Percentiles rank a stretch among this genome's conserved stretches.
These are phyloP conservation scores for Thielaviopsis populi DNA, from an alignment of 2,329 filamentous ascomycete genomes.

Conservation along the genomic window DNA sequence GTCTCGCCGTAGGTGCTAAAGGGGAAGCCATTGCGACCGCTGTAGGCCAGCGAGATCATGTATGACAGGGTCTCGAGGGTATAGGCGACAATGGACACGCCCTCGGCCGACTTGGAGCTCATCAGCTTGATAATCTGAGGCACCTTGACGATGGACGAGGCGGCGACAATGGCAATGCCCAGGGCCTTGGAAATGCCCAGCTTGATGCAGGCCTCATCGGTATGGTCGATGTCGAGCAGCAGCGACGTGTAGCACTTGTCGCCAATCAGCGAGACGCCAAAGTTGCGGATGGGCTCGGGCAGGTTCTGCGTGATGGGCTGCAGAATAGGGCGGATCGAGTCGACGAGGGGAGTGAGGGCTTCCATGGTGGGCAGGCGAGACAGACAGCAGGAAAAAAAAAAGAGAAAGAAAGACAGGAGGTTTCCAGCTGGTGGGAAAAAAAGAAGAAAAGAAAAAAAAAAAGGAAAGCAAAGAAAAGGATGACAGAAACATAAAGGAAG, in stretches of 20 bases:
- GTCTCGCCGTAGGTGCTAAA: conserved; percentile 97
- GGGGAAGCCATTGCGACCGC: conserved; percentile 76
- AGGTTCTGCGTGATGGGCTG: conserved; percentile 58
- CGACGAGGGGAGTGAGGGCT: conserved; percentile 33
- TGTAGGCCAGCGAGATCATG: conserved; percentile 84
- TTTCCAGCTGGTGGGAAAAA: neutral
- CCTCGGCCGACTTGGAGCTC: conserved; percentile 61
- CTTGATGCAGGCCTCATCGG: conserved; percentile 66
- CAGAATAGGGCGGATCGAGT: conserved; percentile 44
- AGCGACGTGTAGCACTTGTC: conserved; percentile 71
- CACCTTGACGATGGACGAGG: conserved; percentile 84
- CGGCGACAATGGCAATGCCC: conserved; percentile 82
- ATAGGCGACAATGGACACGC: conserved; percentile 81
- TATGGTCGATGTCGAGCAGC: conserved; percentile 68
- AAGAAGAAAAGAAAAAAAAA: neutral
- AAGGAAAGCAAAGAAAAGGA: neutral
- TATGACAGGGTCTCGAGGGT: conserved; percentile 80
- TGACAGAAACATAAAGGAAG: neutral
- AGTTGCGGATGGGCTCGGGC: conserved; percentile 57
- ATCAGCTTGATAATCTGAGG: conserved; percentile 92
- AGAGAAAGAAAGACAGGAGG: neutral
- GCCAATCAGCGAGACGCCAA: conserved; percentile 68
- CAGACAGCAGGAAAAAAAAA: neutral
- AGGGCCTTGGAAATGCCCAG: conserved; percentile 84
- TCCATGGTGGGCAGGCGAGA: conserved; percentile 3